Base-by-base conservation (phyloP, 257 asterid species). In the Handroanthus guayacan region DNA sequence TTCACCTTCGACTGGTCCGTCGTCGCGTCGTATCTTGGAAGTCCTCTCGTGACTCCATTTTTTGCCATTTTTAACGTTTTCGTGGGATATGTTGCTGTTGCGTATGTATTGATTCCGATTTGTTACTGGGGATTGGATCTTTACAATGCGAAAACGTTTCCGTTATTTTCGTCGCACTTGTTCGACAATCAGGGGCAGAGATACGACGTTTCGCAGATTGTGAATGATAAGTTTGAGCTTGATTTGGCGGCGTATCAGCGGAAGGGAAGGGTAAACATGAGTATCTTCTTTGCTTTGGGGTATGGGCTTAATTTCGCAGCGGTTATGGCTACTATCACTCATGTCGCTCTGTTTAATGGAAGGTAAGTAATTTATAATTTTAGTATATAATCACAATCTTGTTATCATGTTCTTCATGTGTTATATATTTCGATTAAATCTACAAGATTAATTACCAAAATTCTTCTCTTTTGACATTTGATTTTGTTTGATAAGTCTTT, bases 241-340 rank as follows among this genome's bases (percentile, higher is more conserved):
- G 90, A 91, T 74, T 9, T 79, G 78, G 71, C 64, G 0, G 80
- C 80, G 2, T 93, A 91, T 16, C 75, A 79, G 25, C 51, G 63
- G 55, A 82, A 47, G 0, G 96, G 98, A 3, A 85, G 57, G 2
- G 25, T 91, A 38, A 70, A 87, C 64, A 77, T 93, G 69, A 80
- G 90, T 62, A 51, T 81, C 78, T 84, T 91, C 82, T 89, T 90
- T 11, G 83, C 88, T 2, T 25, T 92, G 3, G 7, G 87, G 1
- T 94, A 94, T 67, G 98, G 89, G 20, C 84, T 89, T 37, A 86
- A 78, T 55, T 91, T 93, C 41, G 98, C 98, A 0, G 78, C 88
- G 0, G 87, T 88, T 31, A 39, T 76, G 2, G 91, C 98, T 3
- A 87, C 95, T 63, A 70, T 91, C 11, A 65, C 82, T 38, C 98